Conservation (phyloP, 148 eudicot species). For the Spergularia marina region DNA sequence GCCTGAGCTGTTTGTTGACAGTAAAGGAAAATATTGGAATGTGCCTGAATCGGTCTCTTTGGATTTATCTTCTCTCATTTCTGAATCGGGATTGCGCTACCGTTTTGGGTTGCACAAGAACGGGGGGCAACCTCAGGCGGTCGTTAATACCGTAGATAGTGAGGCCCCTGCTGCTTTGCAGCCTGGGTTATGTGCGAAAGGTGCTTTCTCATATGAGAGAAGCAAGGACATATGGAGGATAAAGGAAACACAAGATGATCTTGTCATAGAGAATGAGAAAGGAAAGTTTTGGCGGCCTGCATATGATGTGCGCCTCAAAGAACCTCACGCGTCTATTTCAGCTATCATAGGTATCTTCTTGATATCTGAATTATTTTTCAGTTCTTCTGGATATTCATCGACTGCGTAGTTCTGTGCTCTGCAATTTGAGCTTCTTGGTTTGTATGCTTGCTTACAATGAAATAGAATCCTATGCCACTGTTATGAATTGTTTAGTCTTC, state of each 20-base stretch:
- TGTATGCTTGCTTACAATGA: background rate
- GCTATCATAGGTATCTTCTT: constrained; percentile 58
- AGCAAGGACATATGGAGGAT: constrained; percentile 75
- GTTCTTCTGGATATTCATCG: background rate
- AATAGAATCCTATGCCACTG: too few species aligned
- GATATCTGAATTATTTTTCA: background rate
- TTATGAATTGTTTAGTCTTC: background rate
- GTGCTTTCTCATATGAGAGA: constrained; percentile 74
- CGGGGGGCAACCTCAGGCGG: constrained; percentile 54
- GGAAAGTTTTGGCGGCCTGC: constrained; percentile 52
- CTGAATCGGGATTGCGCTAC: constrained; percentile 70
- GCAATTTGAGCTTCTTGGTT: background rate
- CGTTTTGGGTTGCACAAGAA: constrained; percentile 75
- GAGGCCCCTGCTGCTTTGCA: constrained; percentile 54
- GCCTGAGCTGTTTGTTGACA: constrained; percentile 75
- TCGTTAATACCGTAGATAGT: constrained; percentile 33
- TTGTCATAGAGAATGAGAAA: constrained; percentile 33
- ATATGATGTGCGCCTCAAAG: constrained; percentile 73
- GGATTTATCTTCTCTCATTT: constrained; percentile 62
- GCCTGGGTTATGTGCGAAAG: constrained; percentile 79
- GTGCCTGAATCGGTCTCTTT: constrained; percentile 78
- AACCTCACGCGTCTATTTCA: constrained; percentile 74
- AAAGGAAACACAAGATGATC: constrained; percentile 61
- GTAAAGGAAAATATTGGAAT: constrained; percentile 76
- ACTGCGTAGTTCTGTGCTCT: background rate